Evolutionary conservation across 1,139 yeast genomes (phyloP).

Genomic region (Debaryomyces sp.): DNA sequence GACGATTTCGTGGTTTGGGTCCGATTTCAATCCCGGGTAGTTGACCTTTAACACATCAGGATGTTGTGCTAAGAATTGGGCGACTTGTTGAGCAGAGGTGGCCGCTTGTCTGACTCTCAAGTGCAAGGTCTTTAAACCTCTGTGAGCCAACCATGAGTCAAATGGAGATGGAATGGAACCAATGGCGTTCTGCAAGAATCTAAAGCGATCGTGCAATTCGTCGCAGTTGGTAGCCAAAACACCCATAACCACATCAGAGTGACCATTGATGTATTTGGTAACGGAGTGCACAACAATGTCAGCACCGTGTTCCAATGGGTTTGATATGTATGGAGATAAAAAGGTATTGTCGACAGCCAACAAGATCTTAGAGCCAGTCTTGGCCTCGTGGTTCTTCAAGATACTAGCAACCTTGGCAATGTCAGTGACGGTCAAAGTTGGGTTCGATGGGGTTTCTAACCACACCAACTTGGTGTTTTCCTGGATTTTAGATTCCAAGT

Average conservation of each 20-base stretch:
- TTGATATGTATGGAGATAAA: conserved; percentile 88
- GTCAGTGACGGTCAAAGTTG: conserved; percentile 78
- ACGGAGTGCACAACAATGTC: conserved; percentile 88
- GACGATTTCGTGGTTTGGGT: conserved; percentile 65
- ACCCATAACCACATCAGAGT: conserved; percentile 90
- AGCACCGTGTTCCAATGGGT: conserved; percentile 83
- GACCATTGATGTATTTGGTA: conserved; percentile 91
- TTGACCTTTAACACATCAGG: conserved; percentile 67
- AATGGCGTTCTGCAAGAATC: conserved; percentile 84
- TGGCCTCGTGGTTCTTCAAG: conserved; percentile 49
- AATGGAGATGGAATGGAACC: conserved; percentile 91
- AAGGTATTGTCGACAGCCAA: conserved; percentile 93
- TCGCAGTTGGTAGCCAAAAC: conserved; percentile 72
- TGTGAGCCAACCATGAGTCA: conserved; percentile 91
- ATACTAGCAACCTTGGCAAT: conserved; percentile 60
- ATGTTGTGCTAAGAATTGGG: conserved; percentile 58
- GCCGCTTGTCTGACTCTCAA: conserved; percentile 77
- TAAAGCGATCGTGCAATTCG: conserved; percentile 60
- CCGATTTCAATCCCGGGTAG: conserved; percentile 79
- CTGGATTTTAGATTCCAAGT: conserved; percentile 57
- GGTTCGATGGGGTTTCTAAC: conserved; percentile 91
- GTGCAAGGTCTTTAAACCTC: conserved; percentile 88
- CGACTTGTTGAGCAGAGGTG: conserved; percentile 66
- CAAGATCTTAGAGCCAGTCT: conserved; percentile 51
- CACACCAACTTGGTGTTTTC: conserved; percentile 76